Evolutionary conservation across 2,329 filamentous ascomycete genomes (phyloP), one percentile per base, ranked within the genome.

Genomic region (Phoma sp.): DNA sequence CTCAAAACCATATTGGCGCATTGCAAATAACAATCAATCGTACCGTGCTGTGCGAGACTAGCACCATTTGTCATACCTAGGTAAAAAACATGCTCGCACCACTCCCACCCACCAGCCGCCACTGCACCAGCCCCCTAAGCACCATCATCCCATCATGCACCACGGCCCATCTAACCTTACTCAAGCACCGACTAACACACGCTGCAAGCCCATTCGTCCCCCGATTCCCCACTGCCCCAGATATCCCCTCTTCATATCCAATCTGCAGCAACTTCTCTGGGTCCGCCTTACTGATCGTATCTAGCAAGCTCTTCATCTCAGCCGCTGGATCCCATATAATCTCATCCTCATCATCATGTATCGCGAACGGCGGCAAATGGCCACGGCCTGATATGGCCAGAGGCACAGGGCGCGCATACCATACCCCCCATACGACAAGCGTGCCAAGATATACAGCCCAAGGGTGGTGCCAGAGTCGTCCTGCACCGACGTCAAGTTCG

Each of bases 401-500:
- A 25, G 20, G 46, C 2, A 45, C 4, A 14, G 71, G 70, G 6
- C 66, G 56, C 28, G 74, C 73, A 42, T 83, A 81, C 61, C 85
- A 83, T 47, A 84, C 84, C 0, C 81, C 80, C 84, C 84, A 87
- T 26, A 81, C 80, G 0, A 82, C 82, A 33, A 87, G 62, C 0
- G 84, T 85, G 0, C 83, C 83, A 1, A 88, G 73, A 60, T 87
- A 87, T 11, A 87, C 65, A 56, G 82, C 84, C 85, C 85, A 87
- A 0, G 84, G 83, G 15, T 86, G 83, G 61, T 87, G 84, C 64
- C 87, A 87, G 0, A 83, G 72, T 36, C 83, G 80, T 21, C 57
- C 59, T 2, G 80, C 77, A 17, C 83, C 81, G 52, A 79, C 81
- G 29, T 83, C 78, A n/a, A 57, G 45, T 20, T 66, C 61, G 9